Evolutionary conservation across 1,284 basidiomycete species (phyloP).

Genomic region (Anthracocystis panici-leucophaei): DNA sequence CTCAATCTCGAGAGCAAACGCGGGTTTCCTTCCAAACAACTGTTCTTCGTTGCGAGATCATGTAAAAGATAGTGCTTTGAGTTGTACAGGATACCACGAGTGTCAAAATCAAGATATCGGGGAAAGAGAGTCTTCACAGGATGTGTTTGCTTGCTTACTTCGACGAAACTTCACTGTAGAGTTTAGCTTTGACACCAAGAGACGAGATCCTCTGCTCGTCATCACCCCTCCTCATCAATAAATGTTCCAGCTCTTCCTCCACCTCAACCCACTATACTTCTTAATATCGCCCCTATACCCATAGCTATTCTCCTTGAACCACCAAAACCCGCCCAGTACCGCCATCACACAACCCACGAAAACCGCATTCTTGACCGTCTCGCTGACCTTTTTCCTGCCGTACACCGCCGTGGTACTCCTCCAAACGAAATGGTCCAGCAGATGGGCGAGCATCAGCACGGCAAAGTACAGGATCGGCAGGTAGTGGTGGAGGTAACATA

Average conservation of each 20-base stretch:
- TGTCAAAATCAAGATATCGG: too few species aligned
- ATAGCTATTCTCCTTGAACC: conserved; percentile 89
- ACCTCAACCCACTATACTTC: conserved; percentile 57
- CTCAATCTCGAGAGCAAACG: too few species aligned
- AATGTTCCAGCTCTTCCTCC: conserved; percentile 69
- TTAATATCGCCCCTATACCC: conserved; percentile 87
- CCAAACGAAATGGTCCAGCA: conserved; percentile 86
- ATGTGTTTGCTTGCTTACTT: too few species aligned
- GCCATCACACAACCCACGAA: conserved; percentile 77
- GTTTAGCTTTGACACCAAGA: too few species aligned
- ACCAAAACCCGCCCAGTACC: conserved; percentile 88
- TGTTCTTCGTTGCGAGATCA: too few species aligned
- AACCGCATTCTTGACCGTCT: conserved; percentile 77
- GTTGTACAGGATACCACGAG: too few species aligned
- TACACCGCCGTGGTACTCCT: conserved; percentile 64
- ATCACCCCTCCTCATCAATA: too few species aligned
- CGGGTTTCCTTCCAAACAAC: too few species aligned
- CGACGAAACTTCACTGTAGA: too few species aligned
- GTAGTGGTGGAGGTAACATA: conserved; percentile 86
- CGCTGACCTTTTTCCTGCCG: conserved; percentile 38
- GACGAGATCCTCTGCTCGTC: too few species aligned
- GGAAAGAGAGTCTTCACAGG: too few species aligned
- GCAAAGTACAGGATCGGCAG: conserved; percentile 95
- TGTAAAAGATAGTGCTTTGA: too few species aligned
- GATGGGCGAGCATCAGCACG: conserved; percentile 88